Conservation (phyloP, 345 rosid species). For the Gossypium arboreum region DNA sequence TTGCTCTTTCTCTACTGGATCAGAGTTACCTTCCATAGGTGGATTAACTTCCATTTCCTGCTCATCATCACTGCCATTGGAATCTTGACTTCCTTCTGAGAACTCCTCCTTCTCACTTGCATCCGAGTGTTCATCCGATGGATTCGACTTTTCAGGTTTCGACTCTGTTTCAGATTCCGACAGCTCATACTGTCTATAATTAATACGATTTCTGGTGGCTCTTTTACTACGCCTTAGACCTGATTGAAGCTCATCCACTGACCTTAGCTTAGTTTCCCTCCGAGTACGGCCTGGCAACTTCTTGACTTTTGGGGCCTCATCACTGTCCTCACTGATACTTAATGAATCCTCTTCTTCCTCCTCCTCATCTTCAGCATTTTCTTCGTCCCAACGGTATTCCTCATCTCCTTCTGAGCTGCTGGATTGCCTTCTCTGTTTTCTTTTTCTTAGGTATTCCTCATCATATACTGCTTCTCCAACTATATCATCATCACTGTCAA, state of each 20-base stretch:
- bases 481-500: conserved; percentile 93
- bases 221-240: conserved; percentile 97
- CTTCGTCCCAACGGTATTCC: conserved; percentile 87
- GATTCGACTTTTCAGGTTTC: conserved; percentile 48
- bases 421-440: conserved; percentile 64
- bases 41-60: conserved; percentile 47
- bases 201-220: conserved; percentile 64
- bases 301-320: conserved; percentile 61
- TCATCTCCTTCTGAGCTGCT: conserved; percentile 99
- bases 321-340: conserved; percentile 77
- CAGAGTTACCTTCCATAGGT: conserved; percentile 33
- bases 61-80: conserved; percentile 48
- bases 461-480: conserved; percentile 98
- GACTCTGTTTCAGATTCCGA: conserved; percentile 87
- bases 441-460: conserved; percentile 89
- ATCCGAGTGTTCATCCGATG: conserved; percentile 56
- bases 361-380: conserved; percentile 82
- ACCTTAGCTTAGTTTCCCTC: conserved; percentile 72
- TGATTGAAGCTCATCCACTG: conserved; percentile 64
- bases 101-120: conserved; percentile 61
- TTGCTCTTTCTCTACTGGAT: conserved; percentile 41
- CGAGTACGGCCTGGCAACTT: conserved; percentile 64
- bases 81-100: conserved; percentile 60
- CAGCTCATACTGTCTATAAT: conserved; percentile 74
- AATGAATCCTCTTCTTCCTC: conserved; percentile 73